phyloP scores from a whole-genome alignment of 2,329 filamentous ascomycete genomes.

The Dichotomopilus funicola region DNA sequence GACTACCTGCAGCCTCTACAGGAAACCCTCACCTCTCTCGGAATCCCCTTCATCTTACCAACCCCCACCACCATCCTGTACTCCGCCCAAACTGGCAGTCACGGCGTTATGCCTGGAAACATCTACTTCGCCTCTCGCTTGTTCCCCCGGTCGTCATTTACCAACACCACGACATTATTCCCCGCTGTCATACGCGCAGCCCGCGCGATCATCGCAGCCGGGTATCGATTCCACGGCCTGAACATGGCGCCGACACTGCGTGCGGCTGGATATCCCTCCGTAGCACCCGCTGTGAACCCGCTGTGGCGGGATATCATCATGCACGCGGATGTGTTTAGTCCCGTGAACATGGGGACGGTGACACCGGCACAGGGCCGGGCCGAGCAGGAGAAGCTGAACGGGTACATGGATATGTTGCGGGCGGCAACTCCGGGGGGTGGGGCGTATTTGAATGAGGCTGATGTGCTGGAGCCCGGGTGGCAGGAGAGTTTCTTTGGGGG shows the following conservation, averaged over 20 bases:
- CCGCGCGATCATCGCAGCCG: conserved; percentile 29
- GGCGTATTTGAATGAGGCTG: conserved; percentile 36
- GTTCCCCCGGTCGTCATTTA: conserved; percentile 31
- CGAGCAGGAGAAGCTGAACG: conserved; percentile 13
- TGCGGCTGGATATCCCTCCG: conserved; percentile 17
- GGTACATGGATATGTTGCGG: conserved; percentile 17
- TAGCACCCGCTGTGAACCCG: conserved; percentile 17
- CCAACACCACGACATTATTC: conserved; percentile 21
- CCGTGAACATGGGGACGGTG: conserved; percentile 8
- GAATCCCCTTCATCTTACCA: conserved; percentile 25
- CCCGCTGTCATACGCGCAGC: conserved; percentile 27
- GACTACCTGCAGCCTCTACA: conserved; percentile 26
- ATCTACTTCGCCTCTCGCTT: conserved; percentile 28
- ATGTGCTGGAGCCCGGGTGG: conserved; percentile 32
- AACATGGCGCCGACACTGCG: conserved; percentile 26
- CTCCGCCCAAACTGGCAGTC: conserved; percentile 2
- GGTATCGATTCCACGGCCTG: conserved; percentile 32
- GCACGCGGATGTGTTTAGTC: conserved; percentile 22
- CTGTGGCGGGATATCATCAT: conserved; percentile 14
- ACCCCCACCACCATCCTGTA: conserved; percentile 9
- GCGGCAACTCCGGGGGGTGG: conserved; percentile 29
- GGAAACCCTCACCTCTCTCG: conserved; percentile 27
- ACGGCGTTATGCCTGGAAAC: conserved; percentile 7
- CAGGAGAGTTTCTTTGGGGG: conserved; percentile 31
- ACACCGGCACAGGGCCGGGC: conserved; percentile 3